phyloP scores from a whole-genome alignment of 352 stramenopile species.

The Aphanomyces invadans region DNA sequence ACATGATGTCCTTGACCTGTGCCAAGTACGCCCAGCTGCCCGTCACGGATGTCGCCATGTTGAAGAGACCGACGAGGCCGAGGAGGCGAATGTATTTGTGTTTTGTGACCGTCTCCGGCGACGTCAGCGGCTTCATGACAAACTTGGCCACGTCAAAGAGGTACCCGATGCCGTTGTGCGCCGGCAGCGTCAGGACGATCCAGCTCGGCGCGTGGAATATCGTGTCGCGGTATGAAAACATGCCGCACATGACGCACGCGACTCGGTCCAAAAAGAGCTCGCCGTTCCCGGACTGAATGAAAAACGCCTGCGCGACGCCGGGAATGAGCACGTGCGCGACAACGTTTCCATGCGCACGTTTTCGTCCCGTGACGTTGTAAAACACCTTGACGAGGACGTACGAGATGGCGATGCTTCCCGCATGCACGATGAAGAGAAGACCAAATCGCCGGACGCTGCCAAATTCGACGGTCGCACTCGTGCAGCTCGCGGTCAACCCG shows the following conservation, averaged over 20 bases:
- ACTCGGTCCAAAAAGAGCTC: constrained; percentile 8
- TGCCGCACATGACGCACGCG: constrained; percentile 9
- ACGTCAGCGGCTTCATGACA: background rate
- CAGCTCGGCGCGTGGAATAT: constrained; percentile 4
- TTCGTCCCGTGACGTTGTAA: background rate
- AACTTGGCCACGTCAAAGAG: constrained; percentile 8
- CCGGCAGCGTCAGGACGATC: background rate
- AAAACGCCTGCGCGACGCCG: constrained; percentile 3
- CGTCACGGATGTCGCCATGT: constrained; percentile 1
- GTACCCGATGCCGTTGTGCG: background rate
- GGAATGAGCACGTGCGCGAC: constrained; percentile 3
- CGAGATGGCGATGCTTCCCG: background rate
- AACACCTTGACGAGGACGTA: background rate
- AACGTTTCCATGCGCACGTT: background rate
- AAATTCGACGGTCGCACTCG: background rate
- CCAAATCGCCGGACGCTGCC: background rate
- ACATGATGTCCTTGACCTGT: background rate
- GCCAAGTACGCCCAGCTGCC: constrained; percentile 18
- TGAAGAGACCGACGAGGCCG: background rate
- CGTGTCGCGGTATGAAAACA: background rate
- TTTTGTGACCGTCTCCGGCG: too few species aligned
- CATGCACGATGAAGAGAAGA: background rate
- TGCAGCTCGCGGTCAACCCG: background rate
- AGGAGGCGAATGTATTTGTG: background rate
- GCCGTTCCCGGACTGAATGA: constrained; percentile 6